A percentile compares a stretch with the other conserved stretches of the same genome.
phyloP scores from a whole-genome alignment of 306 rosid genomes.

The Acacia crassicarpa region DNA sequence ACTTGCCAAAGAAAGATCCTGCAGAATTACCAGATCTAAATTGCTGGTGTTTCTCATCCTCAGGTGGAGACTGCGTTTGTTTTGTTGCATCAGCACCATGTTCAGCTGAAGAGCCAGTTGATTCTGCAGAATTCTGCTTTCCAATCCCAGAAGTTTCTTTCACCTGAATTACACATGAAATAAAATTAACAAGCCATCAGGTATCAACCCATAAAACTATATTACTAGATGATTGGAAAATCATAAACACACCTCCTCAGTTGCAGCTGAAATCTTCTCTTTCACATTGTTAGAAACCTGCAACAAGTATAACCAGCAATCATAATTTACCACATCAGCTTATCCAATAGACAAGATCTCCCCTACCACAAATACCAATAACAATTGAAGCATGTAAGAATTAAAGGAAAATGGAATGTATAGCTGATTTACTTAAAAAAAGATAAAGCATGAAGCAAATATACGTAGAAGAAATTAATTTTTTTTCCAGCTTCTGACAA shows the following conservation, averaged over 20 bases:
- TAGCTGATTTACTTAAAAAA: not conserved
- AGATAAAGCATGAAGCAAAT: not conserved
- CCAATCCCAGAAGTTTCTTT: constrained; percentile 72
- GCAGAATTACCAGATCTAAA: constrained; percentile 46
- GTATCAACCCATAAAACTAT: constrained; percentile 16
- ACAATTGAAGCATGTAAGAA: constrained; percentile 4
- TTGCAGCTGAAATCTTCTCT: constrained; percentile 83
- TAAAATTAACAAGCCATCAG: constrained; percentile 21
- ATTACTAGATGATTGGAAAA: constrained; percentile 17
- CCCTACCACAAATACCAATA: not conserved
- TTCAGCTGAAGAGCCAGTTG: constrained; percentile 53
- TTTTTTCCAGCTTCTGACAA: not conserved
- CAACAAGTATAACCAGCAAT: constrained; percentile 25
- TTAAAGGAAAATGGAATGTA: not conserved
- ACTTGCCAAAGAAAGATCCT: constrained; percentile 70
- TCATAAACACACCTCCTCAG: constrained; percentile 67
- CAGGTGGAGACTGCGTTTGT: constrained; percentile 41
- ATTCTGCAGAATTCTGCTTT: constrained; percentile 57
- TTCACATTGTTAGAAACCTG: constrained; percentile 84
- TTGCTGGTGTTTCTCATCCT: constrained; percentile 50
- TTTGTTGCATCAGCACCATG: constrained; percentile 47
- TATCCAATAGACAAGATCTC: constrained; percentile 9
- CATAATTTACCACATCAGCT: constrained; percentile 21
- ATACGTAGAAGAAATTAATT: not conserved
- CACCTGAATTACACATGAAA: constrained; percentile 50